Base-by-base conservation (phyloP, 345 rosid species). In the Brassica rapa region DNA sequence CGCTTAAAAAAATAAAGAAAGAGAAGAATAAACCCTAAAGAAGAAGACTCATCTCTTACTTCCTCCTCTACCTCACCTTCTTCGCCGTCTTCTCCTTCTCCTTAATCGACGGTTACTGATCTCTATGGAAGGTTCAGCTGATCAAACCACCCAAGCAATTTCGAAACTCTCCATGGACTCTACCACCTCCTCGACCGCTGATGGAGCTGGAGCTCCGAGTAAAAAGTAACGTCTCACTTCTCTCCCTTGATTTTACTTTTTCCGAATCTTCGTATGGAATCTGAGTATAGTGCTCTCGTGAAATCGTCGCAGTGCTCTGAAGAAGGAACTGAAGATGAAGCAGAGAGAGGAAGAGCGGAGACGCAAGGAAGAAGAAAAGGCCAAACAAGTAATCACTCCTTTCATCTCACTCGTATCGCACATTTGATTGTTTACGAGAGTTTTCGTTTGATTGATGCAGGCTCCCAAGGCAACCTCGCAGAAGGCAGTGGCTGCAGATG, bases 301-400 rank as follows among this genome's bases (percentile, higher is more conserved):
- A 63, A 4, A 55, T 27, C 64, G 60, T 66, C 33, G 77, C 81
- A 95, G 99, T 81, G 99, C 99, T 19, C 88, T 76, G 57, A 95
- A 95, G 87, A 95, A 86, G 83, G 97, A 93, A 65, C 62, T 83
- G 83, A 93, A 87, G 85, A 75, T 79, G 72, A 89, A 85, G 82
- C 88, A 91, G 86, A 89, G 63, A 82, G 99, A 91, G 75, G 97
- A 94, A 80, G 98, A 91, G 82, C 86, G 83, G 76, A 85, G 74
- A 39, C 90, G 87, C 68, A 94, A 91, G 81, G 97, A 92, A 77
- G 96, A 87, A 6, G 82, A 60, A 61, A 79, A 49, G 75, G 88
- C 89, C n/a, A 81, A 77, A 66, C 81, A 11, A 69, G 89, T 86
- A n/a, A 79, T 33, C 70, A 19, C 21, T 64, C 21, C n/a, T 73